Evolutionary conservation across 768 basidiomycete species (phyloP).

Genomic region (Boletus sp.): DNA sequence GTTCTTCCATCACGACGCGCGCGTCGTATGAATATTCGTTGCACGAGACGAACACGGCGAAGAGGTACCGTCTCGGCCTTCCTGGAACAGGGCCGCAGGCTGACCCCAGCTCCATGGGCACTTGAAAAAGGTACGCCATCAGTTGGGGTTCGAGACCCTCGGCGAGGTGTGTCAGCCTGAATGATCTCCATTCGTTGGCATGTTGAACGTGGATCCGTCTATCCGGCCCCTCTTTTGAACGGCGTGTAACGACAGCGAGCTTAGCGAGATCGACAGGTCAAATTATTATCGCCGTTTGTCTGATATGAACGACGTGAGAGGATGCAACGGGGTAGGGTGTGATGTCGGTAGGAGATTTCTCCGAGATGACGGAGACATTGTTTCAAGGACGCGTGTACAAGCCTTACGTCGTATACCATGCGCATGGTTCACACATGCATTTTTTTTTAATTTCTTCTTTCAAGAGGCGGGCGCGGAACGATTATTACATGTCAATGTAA

Average conservation of each 20-base stretch:
- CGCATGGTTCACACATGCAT: neutral
- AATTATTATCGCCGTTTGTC: neutral
- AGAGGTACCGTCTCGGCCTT: neutral
- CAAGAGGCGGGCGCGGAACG: neutral
- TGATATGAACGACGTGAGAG: constrained; percentile 1
- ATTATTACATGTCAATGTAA: too few relatives aligned
- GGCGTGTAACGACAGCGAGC: neutral
- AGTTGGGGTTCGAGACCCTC: neutral
- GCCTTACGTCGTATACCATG: neutral
- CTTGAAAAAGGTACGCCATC: too few relatives aligned
- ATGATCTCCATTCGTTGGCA: neutral
- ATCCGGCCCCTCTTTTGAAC: neutral
- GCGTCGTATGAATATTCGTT: neutral
- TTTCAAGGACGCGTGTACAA: neutral
- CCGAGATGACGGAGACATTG: neutral
- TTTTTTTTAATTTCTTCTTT: neutral
- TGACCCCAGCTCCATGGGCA: too few relatives aligned
- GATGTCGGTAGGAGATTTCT: neutral
- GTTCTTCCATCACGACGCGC: neutral
- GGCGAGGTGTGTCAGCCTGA: neutral
- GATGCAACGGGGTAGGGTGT: neutral
- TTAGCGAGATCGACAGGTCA: neutral
- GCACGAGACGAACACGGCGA: neutral
- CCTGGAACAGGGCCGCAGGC: neutral
- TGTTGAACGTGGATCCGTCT: neutral